Evolutionary conservation across 176 grass and related monocot genomes (phyloP).

Genomic region (Aegilops bicornis): DNA sequence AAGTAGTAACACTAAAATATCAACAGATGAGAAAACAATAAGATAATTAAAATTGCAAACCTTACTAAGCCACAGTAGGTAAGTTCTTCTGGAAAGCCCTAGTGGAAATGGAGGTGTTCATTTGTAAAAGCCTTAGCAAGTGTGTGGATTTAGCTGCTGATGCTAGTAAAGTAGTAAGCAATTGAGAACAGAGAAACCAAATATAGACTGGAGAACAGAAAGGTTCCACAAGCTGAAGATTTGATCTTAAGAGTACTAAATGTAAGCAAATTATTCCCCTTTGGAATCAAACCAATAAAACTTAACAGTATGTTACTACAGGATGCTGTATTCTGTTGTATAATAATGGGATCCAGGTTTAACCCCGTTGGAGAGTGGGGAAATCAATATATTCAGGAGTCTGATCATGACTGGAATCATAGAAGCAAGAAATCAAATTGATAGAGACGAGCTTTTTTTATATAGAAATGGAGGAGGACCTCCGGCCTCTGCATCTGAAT

Average conservation of each 20-base stretch:
- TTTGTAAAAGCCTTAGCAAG: neutral
- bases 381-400: neutral
- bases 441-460: neutral
- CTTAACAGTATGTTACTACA: neutral
- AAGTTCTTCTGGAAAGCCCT: constrained; percentile 4
- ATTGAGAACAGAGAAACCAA: neutral
- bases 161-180: neutral
- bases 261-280: neutral
- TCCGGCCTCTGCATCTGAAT: too few relatives aligned
- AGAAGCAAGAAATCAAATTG: constrained; percentile 10
- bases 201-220: neutral
- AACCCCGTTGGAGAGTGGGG: neutral
- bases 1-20: constrained; percentile 12
- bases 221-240: neutral
- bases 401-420: neutral
- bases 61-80: neutral
- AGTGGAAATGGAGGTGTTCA: constrained; percentile 1
- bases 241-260: neutral
- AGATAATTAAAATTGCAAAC: neutral
- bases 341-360: neutral
- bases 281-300: neutral
- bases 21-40: neutral
- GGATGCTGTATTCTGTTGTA: neutral
- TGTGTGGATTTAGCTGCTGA: constrained; percentile 13
- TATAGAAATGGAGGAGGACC: too few relatives aligned